Base-by-base conservation (phyloP, 192 early-diverging fungal species). In the Mortierella claussenii region DNA sequence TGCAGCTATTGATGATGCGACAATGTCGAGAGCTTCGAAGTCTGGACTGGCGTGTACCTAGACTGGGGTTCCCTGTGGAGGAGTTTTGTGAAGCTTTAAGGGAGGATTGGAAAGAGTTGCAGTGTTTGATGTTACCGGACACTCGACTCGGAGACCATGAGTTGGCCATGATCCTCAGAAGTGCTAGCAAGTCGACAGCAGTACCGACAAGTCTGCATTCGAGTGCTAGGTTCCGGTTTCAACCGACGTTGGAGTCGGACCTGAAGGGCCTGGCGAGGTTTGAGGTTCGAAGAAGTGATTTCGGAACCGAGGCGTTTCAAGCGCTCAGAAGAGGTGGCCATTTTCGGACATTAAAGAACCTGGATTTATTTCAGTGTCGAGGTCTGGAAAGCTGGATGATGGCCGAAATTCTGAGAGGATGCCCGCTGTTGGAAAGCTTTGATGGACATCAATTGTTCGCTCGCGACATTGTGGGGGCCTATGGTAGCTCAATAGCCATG, bases 231-330 rank as follows among this genome's bases (percentile, higher is more conserved):
- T 47, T n/a, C 45, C 5, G 20, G n/a, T 47, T 13, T 7, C 3
- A 8, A 4, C 27, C 49, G 27, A 24, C 18, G 23, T 8, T 36
- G 23, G 10, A 24, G 7, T 23, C 24, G 21, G 13, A 2, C 21
- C n/a, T 3, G 26, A 27, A 21, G 2, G 63, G 63, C 21, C 20
- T 71, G 23, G 33, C 46, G 21, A n/a, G 49, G 2, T 34, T 71
- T 30, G 45, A 52, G 15, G 55, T 55, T 13, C 53, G 60, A 13
- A 63, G 69, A 26, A 71, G 69, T 43, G 69, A 71, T 40, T 71
- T 71, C 28, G 69, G 31, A 31, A 6, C 15, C 3, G 3, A 15
- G 17, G 40, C 69, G 0, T 71, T 63, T 45, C 30, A 2, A 23
- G 59, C 69, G 0, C 37, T 71, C 12, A 56, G 36, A n/a, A 15